Evolutionary conservation across 345 rosid species (phyloP), one percentile per base, ranked within the genome.

Genomic region (Anacardium occidentale): DNA sequence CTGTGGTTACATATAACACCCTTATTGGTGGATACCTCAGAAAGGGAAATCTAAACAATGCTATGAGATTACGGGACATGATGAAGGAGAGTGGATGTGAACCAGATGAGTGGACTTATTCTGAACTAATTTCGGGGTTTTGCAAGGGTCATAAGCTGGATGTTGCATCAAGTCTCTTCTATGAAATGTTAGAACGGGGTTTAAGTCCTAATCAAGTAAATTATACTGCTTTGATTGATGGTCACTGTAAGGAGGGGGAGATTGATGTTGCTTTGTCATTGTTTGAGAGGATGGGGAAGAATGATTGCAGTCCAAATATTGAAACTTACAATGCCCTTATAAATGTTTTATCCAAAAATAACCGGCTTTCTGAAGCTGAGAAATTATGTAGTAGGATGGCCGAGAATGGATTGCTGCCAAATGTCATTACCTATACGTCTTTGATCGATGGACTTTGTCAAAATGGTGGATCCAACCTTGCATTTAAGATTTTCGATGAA

Each of bases 211-310:
- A 84, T 73, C 84, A 73, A 55, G 82, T 87, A 64, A 68, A n/a
- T 70, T 87, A 78, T 77, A 89, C 89, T 10, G 88, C 89, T 52
- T 62, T 87, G 79, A 87, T 89, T 67, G 87, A 85, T 78, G 94
- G 90, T 64, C 81, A 83, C 71, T 85, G 85, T 68, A 84, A 87
- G 77, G 83, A 76, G 69, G 90, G 83, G 37, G 83, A 83, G 82
- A 75, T 81, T 29, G 90, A 83, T 74, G 68, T 62, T 60, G 94
- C 90, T 26, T 72, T 85, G 78, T 77, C 84, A 47, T 56, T 87
- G 50, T 77, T 87, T 65, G 79, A 77, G 44, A 81, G 69, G 75
- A 89, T 89, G 94, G 77, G 69, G 79, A 76, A 79, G 67, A 70
- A 64, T 66, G 85, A 76, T 51, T 85, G 88, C 71, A 14, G 18